Evolutionary conservation across 2,329 filamentous ascomycete genomes (phyloP).

Genomic region (Plectosphaerella sp.): DNA sequence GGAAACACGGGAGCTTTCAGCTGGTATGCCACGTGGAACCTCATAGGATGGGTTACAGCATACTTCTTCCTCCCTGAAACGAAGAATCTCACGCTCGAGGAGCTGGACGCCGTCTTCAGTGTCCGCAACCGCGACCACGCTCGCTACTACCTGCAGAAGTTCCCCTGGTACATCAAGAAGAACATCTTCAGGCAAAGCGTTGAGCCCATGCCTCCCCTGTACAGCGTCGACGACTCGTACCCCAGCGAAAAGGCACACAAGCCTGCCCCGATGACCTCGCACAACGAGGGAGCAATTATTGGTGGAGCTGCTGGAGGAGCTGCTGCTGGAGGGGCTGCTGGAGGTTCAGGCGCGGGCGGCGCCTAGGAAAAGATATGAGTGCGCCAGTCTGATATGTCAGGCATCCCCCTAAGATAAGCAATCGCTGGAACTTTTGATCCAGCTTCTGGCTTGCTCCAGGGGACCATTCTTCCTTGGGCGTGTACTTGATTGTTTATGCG

Average conservation of each 20-base stretch:
- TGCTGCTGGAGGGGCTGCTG: too few species aligned
- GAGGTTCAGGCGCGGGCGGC: too few species aligned
- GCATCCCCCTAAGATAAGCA: too few species aligned
- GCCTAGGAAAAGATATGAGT: too few species aligned
- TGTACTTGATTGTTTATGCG: too few species aligned
- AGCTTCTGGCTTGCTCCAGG: too few species aligned
- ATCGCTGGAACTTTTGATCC: too few species aligned
- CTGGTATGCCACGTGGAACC: constrained; percentile 32
- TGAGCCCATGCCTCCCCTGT: constrained; percentile 22
- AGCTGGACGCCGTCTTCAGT: constrained; percentile 27
- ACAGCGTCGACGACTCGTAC: constrained; percentile 17
- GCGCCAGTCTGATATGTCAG: too few species aligned
- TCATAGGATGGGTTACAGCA: constrained; percentile 25
- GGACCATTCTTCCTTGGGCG: too few species aligned
- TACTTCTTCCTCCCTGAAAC: constrained; percentile 30
- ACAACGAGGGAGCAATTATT: not conserved
- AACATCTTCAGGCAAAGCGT: constrained; percentile 21
- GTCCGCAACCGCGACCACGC: constrained; percentile 24
- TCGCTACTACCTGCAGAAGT: constrained; percentile 22
- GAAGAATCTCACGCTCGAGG: constrained; percentile 27
- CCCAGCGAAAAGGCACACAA: constrained; percentile 1
- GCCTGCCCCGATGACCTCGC: not conserved
- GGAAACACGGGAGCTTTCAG: constrained; percentile 30
- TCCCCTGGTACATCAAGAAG: constrained; percentile 27
- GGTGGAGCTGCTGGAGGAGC: too few species aligned